Base-by-base conservation (phyloP, 2,329 filamentous ascomycete species). In the Pestalotiopsis sp. region DNA sequence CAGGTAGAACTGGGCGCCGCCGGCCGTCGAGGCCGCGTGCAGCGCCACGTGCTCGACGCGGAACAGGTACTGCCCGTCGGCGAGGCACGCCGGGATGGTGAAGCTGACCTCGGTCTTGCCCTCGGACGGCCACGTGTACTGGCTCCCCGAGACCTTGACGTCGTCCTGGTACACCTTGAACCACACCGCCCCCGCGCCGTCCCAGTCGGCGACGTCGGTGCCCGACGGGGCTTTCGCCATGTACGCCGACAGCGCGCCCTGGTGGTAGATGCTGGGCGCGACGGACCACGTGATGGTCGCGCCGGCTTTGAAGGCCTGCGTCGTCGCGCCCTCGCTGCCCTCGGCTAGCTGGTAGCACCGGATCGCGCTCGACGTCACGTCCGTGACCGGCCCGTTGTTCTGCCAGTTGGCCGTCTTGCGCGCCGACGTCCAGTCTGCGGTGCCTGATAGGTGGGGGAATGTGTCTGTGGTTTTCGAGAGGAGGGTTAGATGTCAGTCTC, bases 321-420 rank as follows among this genome's bases (percentile, higher is more conserved):
- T 82, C 63, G 78, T 73, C 6, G 79, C 74, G 1, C 81, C 77
- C 27, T 71, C 79, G 36, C 78, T 80, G 52, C 83, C 82, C 3
- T 81, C 73, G 11, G 75, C 76, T 11, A 82, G 77, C 73, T 86
- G 82, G 75, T 85, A 87, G 79, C 85, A 87, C n/a, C 83, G 83
- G 78, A 87, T 84, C 68, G 83, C 81, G 1, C 80, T 72, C 52
- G 82, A 84, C 62, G 74, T 80, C 38, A 87, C 84, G 69, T 84
- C 79, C 3, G 83, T 84, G 45, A 87, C 84, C 25, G 82, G 82
- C 12, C 76, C 77, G 72, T 83, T 83, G 67, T 75, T 79, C 73
- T 83, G 82, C 71, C 80, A 82, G 76, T 84, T 84, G 66, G 81
- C 79, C 45, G 83, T 84, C 72, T 80, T 77, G 58, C 83, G 80